Evolutionary conservation across 1,284 basidiomycete genomes (phyloP).

Genomic region (Ganoderma resinaceum): DNA sequence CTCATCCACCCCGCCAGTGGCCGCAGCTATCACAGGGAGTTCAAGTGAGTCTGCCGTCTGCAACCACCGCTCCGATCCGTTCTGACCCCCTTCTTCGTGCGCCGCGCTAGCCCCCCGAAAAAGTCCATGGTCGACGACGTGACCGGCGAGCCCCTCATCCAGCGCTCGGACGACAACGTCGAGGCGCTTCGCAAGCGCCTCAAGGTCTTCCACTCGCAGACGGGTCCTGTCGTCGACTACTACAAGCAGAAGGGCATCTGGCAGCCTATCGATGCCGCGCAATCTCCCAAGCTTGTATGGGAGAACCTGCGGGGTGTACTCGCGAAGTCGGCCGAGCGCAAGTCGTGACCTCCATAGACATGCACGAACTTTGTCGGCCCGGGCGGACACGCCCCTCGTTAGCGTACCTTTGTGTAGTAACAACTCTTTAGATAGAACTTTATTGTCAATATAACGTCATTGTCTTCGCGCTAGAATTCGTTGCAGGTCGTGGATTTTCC

Average conservation of each 20-base stretch:
- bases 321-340: conserved; percentile 31
- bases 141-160: conserved; percentile 94
- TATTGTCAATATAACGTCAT: conserved; percentile 12
- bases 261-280: conserved; percentile 92
- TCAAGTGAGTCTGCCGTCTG: conserved; percentile 69
- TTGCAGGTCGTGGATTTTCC: not conserved
- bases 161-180: conserved; percentile 92
- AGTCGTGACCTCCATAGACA: conserved; percentile 26
- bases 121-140: conserved; percentile 93
- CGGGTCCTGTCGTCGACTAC: conserved; percentile 96
- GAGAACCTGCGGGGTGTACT: conserved; percentile 78
- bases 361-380: conserved; percentile 22
- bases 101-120: conserved; percentile 84
- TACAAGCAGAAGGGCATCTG: conserved; percentile 93
- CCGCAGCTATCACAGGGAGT: conserved; percentile 94
- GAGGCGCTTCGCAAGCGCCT: conserved; percentile 94
- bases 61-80: not conserved
- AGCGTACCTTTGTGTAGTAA: conserved; percentile 28
- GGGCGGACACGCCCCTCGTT: conserved; percentile 19
- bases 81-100: conserved; percentile 6
- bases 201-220: conserved; percentile 89
- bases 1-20: conserved; percentile 92
- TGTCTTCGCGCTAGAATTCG: not conserved
- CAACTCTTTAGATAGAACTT: conserved; percentile 17
- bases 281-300: conserved; percentile 93